Evolutionary conservation across 306 rosid genomes (phyloP).

Genomic region (Dalbergia oliveri): DNA sequence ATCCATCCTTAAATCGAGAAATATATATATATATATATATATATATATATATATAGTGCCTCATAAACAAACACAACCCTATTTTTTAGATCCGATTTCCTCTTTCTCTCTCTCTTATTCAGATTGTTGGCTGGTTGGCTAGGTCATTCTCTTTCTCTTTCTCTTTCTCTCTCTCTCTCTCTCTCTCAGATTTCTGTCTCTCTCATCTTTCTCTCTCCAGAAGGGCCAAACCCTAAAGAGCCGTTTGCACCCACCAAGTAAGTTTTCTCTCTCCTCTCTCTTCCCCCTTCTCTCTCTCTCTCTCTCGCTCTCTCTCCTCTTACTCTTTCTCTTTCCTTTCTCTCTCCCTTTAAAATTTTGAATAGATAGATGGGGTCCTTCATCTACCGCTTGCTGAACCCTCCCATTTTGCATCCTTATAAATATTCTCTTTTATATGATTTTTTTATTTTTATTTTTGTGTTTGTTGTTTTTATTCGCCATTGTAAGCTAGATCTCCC

Average conservation of each 20-base stretch:
- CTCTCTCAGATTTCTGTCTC: slow-evolving; percentile 68
- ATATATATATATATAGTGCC: slow-evolving; percentile 33
- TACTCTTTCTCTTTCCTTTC: slow-evolving; percentile 33
- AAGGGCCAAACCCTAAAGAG: slow-evolving; percentile 98
- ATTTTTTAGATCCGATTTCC: slow-evolving; percentile 45
- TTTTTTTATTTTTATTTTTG: not conserved
- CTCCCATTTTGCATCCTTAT: slow-evolving; percentile 59
- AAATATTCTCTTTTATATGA: slow-evolving; percentile 45
- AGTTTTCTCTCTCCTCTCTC: slow-evolving; percentile 84
- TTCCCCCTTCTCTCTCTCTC: slow-evolving; percentile 36
- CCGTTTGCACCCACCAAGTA: slow-evolving; percentile 99
- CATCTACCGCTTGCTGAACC: slow-evolving; percentile 60
- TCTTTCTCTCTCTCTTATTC: slow-evolving; percentile 43
- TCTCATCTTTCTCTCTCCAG: slow-evolving; percentile 84
- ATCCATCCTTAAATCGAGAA: slow-evolving; percentile 44
- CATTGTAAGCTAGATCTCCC: slow-evolving; percentile 52
- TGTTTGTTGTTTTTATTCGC: slow-evolving; percentile 22
- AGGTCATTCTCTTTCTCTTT: slow-evolving; percentile 34
- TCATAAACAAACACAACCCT: slow-evolving; percentile 42
- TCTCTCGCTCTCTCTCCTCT: slow-evolving; percentile 47
- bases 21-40: slow-evolving; percentile 14
- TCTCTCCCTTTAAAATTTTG: slow-evolving; percentile 61
- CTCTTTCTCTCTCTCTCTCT: slow-evolving; percentile 39
- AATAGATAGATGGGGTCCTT: slow-evolving; percentile 85
- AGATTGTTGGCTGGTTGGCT: slow-evolving; percentile 21